Conservation (phyloP, 225 moss, liverwort and hornwort species). For the Lunularia cruciata region DNA sequence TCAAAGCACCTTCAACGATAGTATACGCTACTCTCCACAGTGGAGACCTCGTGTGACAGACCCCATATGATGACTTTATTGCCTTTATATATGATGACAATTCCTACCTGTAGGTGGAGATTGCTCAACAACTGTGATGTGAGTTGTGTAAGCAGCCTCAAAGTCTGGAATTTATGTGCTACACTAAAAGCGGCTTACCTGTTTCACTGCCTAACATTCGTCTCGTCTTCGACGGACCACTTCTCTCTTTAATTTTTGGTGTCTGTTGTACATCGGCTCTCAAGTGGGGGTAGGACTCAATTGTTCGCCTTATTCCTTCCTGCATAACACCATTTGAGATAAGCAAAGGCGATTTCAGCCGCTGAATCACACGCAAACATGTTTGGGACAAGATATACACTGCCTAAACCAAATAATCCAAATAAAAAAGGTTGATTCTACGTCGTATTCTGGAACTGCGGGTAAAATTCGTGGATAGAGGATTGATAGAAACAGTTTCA, state of each 20-base stretch:
- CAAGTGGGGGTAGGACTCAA: constrained; percentile 61
- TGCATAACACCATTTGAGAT: constrained; percentile 8
- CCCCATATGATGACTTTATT: neutral
- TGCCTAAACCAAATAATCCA: neutral
- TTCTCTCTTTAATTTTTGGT: constrained; percentile 31
- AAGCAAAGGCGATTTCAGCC: neutral
- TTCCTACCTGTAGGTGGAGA: no score
- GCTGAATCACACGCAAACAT: no score
- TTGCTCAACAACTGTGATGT: no score
- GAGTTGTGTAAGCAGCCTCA: no score
- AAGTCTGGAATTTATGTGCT: neutral
- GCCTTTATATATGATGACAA: no score
- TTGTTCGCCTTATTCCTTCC: constrained; percentile 71
- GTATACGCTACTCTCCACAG: neutral
- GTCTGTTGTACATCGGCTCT: constrained; percentile 49
- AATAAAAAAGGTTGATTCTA: neutral
- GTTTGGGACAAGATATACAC: neutral
- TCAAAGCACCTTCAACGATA: no score
- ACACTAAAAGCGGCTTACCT: constrained; percentile 19
- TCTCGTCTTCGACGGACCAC: constrained; percentile 46
- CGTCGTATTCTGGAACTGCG: no score
- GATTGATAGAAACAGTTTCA: no score
- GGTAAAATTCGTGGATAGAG: no score
- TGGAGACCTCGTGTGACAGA: neutral
- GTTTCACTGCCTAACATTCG: constrained; percentile 56